These are phyloP conservation scores for Protea cynaroides DNA, from an alignment of 164 flowering plant genomes.

Conservation along the genomic window DNA sequence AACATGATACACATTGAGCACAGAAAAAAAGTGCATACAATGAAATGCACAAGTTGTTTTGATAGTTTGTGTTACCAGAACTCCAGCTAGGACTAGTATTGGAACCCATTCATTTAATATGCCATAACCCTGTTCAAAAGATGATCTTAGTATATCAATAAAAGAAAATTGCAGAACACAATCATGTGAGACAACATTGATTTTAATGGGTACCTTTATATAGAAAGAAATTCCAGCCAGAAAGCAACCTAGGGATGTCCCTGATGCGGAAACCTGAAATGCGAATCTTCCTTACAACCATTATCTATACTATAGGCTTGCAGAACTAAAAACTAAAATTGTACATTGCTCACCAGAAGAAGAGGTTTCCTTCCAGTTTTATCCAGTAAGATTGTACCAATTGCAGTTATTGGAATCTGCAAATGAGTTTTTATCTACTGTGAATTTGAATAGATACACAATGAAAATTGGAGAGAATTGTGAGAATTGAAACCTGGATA, in stretches of 20 bases:
- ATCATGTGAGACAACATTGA: background rate
- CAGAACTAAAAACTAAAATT: too few relatives aligned
- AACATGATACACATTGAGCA: background rate
- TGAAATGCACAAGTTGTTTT: background rate
- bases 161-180: background rate
- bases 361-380: constrained; percentile 56
- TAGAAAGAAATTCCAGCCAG: constrained; percentile 44
- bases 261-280: constrained; percentile 42
- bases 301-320: background rate
- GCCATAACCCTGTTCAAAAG: constrained; percentile 24
- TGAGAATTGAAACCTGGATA: too few relatives aligned
- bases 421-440: constrained; percentile 1
- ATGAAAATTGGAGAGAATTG: too few relatives aligned
- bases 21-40: background rate
- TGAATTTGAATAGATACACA: too few relatives aligned
- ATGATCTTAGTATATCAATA: background rate
- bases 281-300: background rate
- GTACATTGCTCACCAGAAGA: constrained; percentile 37
- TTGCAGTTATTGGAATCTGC: constrained; percentile 41
- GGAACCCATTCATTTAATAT: constrained; percentile 34
- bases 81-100: constrained; percentile 36
- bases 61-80: constrained; percentile 30
- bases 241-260: constrained; percentile 47
- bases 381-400: constrained; percentile 46
- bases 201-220: constrained; percentile 35